A percentile compares a stretch with the other conserved stretches of the same genome.
Evolutionary conservation across 2,329 filamentous ascomycete species (phyloP).

Genomic region (Clonostachys rosea): DNA sequence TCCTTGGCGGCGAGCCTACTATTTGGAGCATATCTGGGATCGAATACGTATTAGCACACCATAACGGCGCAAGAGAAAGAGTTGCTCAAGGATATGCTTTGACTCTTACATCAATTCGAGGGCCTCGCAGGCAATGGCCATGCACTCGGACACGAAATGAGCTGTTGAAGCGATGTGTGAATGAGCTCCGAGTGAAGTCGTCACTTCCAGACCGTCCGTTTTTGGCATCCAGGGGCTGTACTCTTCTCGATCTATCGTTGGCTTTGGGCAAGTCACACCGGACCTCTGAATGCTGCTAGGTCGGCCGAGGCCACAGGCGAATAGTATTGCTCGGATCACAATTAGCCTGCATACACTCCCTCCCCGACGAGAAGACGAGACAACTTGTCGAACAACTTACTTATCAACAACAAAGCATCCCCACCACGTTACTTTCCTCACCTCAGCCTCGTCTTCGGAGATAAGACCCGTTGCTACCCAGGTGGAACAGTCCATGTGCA

Average conservation of each 20-base stretch:
- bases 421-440: constrained; percentile 12
- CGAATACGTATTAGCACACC: too few relatives aligned
- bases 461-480: constrained; percentile 5
- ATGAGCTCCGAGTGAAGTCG: too few relatives aligned
- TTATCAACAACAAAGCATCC: constrained; percentile 14
- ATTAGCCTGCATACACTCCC: constrained; percentile 1
- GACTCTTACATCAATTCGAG: constrained; percentile 8
- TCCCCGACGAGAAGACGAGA: neutral
- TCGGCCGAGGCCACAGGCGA: constrained; percentile 8
- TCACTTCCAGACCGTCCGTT: neutral
- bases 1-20: too few relatives aligned
- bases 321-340: constrained; percentile 1
- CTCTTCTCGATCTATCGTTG: constrained; percentile 5
- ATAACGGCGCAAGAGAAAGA: too few relatives aligned
- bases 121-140: constrained; percentile 9
- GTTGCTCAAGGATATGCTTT: neutral
- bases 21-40: too few relatives aligned
- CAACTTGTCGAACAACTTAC: constrained; percentile 1
- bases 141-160: constrained; percentile 7
- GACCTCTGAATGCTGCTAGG: constrained; percentile 8
- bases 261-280: constrained; percentile 10
- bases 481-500: constrained; percentile 11
- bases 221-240: constrained; percentile 9
- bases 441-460: constrained; percentile 9
- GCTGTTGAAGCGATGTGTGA: constrained; percentile 2